phyloP scores from a whole-genome alignment of 2,329 filamentous ascomycete genomes.

The Alternaria solani region DNA sequence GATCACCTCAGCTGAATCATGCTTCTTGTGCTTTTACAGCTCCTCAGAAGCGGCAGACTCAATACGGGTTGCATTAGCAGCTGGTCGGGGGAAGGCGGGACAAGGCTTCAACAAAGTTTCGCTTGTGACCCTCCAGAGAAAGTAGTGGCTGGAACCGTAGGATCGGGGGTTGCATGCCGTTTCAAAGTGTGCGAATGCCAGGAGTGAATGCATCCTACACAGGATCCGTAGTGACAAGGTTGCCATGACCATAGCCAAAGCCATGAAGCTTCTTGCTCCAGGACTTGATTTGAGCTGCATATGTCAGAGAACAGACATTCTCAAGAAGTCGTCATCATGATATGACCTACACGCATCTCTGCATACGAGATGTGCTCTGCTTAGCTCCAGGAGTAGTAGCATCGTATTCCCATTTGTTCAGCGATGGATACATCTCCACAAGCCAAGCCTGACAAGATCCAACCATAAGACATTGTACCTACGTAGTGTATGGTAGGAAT shows the following conservation, averaged over 20 bases:
- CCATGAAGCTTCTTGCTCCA: background rate
- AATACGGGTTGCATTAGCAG: background rate
- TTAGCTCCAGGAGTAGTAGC: background rate
- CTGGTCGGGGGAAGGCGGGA: background rate
- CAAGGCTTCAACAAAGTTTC: background rate
- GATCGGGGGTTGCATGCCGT: background rate
- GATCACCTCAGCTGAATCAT: background rate
- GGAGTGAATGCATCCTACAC: background rate
- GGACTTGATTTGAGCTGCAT: background rate
- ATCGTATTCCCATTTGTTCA: background rate
- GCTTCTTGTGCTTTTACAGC: background rate
- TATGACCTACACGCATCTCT: background rate
- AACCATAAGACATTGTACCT: background rate
- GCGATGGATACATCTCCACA: background rate
- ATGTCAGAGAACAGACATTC: background rate
- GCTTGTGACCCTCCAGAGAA: background rate
- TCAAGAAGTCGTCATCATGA: background rate
- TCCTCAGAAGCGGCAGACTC: background rate
- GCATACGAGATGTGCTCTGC: background rate
- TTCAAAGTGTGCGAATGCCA: background rate
- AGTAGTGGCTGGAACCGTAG: background rate
- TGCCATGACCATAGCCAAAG: background rate
- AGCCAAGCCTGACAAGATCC: background rate
- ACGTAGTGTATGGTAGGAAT: background rate
- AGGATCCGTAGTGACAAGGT: background rate